Evolutionary conservation across 805 yeast species (phyloP), one percentile per base, ranked within the genome.

Genomic region (Komagataella pseudopastoris): DNA sequence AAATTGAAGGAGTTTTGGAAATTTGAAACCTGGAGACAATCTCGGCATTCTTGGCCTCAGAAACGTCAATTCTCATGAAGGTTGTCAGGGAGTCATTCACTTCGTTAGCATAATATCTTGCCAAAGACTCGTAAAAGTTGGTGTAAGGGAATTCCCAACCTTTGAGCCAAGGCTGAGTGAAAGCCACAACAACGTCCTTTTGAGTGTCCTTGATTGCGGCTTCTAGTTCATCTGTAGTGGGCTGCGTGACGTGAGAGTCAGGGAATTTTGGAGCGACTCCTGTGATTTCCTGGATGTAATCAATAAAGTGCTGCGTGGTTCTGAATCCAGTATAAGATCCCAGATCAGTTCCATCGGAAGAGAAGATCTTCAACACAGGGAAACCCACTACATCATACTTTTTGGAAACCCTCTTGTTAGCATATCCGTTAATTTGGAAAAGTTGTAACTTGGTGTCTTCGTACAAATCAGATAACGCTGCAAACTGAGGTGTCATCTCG

Each of bases 341-440:
- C 4, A 75, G 65, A 51, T 66, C 63, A 49, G 68, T 71, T 1
- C 76, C 74, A 45, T 65, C 63, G 49, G 66, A 65, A 39, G 72
- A 62, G 53, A 76, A 72, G 3, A 50, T 16, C 46, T 49, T 70
- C 49, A 81, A 52, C 0, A 74, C 66, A 1, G 87, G 87, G 58
- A 68, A 81, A 17, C 68, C 70, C 8, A 56, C 53, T 3, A 80
- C 64, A 14, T 59, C 57, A 53, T 77, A 77, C 49, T 71, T 60
- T 39, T 56, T 57, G 44, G 71, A 62, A 6, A 77, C 61, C 16
- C 69, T 59, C 44, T 58, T 60, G 55, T 67, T 67, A 10, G 57
- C 52, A 10, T 62, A 59, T 2, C 66, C 74, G 39, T 70, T 63
- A 10, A 70, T 58, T 54, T 63, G 69, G 23, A 65, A 65, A 2